phyloP scores from a whole-genome alignment of 2,329 filamentous ascomycete species.

The Pestalotiopsis sp. region DNA sequence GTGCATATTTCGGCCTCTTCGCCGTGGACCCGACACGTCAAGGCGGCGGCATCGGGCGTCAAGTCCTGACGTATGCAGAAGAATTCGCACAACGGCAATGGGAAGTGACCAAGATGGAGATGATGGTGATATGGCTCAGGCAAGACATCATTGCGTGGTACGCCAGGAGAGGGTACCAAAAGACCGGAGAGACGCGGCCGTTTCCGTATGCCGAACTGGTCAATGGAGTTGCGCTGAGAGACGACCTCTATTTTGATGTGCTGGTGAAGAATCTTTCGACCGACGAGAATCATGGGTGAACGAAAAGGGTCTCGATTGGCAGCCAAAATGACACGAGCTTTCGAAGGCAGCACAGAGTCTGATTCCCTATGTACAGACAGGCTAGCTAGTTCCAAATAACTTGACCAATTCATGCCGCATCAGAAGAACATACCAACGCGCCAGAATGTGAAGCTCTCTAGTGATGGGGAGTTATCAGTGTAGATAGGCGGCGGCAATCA shows the following conservation, averaged over 20 bases:
- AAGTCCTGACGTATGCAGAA: slow-evolving; percentile 43
- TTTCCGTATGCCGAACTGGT: slow-evolving; percentile 42
- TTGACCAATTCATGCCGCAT: too few species aligned
- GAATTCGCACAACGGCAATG: slow-evolving; percentile 32
- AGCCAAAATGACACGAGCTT: too few species aligned
- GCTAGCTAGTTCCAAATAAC: too few species aligned
- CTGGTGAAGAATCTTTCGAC: slow-evolving; percentile 36
- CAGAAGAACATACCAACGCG: too few species aligned
- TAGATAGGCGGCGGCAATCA: too few species aligned
- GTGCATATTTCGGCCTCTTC: slow-evolving; percentile 49
- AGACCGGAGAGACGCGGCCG: slow-evolving; percentile 38
- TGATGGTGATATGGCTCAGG: slow-evolving; percentile 45
- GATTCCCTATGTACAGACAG: too few species aligned
- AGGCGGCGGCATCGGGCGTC: slow-evolving; percentile 44
- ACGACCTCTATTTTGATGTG: slow-evolving; percentile 43
- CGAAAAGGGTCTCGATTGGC: not conserved
- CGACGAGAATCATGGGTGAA: not conserved
- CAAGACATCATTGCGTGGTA: slow-evolving; percentile 49
- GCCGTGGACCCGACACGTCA: slow-evolving; percentile 47
- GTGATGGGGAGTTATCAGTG: too few species aligned
- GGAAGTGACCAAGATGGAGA: slow-evolving; percentile 38
- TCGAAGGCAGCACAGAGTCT: too few species aligned
- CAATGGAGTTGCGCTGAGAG: slow-evolving; percentile 37
- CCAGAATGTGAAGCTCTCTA: too few species aligned
- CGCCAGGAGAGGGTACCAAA: slow-evolving; percentile 40